These are phyloP conservation scores for Schizochytrium sp. DNA, from an alignment of 108 stramenopile genomes.

Conservation along the genomic window DNA sequence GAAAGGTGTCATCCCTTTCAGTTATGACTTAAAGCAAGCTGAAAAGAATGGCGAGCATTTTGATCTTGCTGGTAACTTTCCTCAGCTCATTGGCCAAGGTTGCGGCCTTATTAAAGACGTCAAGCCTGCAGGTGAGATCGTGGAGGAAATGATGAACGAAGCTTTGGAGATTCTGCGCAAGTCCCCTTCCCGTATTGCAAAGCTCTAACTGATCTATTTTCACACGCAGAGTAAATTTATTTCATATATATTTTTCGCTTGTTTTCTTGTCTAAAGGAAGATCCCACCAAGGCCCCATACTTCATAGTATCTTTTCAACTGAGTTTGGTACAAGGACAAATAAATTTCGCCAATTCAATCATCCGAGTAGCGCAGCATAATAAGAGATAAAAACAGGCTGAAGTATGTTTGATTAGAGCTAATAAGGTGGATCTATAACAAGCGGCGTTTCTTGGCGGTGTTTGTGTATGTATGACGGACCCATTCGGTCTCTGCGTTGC, in stretches of 20 bases:
- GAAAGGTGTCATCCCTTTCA: constrained; percentile 36
- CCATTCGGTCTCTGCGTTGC: constrained; percentile 97
- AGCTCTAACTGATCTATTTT: background rate
- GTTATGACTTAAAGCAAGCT: background rate
- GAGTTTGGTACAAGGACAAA: too few species aligned
- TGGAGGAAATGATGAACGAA: constrained; percentile 50
- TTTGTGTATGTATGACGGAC: constrained; percentile 97
- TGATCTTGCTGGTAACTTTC: constrained; percentile 24
- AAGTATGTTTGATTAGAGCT: background rate
- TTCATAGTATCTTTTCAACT: too few species aligned
- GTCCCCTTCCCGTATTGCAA: constrained; percentile 2
- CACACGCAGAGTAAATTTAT: background rate
- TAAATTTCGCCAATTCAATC: too few species aligned
- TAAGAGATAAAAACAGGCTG: too few species aligned
- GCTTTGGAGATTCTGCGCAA: constrained; percentile 47
- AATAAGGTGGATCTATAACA: background rate
- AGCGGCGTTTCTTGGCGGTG: constrained; percentile 88
- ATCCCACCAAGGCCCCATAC: too few species aligned
- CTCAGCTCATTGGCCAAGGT: constrained; percentile 55
- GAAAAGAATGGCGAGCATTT: constrained; percentile 17
- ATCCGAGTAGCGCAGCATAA: too few species aligned
- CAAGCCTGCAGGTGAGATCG: constrained; percentile 35
- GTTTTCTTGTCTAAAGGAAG: background rate
- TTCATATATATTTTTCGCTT: background rate
- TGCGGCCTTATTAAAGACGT: constrained; percentile 30